These are phyloP conservation scores for Calocybe gangraenosa DNA, from an alignment of 768 basidiomycete genomes.

Conservation along the genomic window DNA sequence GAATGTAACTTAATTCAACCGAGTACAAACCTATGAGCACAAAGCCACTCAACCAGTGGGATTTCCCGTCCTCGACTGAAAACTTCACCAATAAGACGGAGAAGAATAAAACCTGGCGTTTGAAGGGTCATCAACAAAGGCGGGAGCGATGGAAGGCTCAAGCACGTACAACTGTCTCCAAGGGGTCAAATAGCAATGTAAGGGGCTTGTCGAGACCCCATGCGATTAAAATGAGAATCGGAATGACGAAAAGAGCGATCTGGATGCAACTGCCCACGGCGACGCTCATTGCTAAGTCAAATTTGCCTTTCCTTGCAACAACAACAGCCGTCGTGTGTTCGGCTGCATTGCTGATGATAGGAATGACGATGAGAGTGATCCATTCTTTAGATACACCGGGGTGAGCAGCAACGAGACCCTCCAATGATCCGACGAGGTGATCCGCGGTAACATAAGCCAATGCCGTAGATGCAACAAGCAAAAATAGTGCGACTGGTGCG, in stretches of 20 bases:
- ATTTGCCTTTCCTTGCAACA: slow-evolving; percentile 37
- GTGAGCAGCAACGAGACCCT: slow-evolving; percentile 33
- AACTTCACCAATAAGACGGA: slow-evolving; percentile 40
- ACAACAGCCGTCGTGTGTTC: slow-evolving; percentile 39
- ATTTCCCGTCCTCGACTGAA: slow-evolving; percentile 42
- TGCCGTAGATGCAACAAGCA: slow-evolving; percentile 29
- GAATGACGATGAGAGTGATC: slow-evolving; percentile 42
- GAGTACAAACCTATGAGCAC: slow-evolving; percentile 30
- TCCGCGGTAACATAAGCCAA: slow-evolving; percentile 40
- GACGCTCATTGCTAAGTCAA: slow-evolving; percentile 39
- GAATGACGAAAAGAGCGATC: slow-evolving; percentile 39
- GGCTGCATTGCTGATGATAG: slow-evolving; percentile 37
- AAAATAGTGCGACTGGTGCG: slow-evolving; percentile 26
- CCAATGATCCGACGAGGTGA: slow-evolving; percentile 35
- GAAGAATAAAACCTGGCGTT: slow-evolving; percentile 30
- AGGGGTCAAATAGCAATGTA: slow-evolving; percentile 34
- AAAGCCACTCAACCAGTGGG: slow-evolving; percentile 43
- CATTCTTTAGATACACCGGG: slow-evolving; percentile 38
- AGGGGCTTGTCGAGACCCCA: slow-evolving; percentile 39
- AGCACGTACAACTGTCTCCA: slow-evolving; percentile 32
- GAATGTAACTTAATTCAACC: background rate
- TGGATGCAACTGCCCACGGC: slow-evolving; percentile 41
- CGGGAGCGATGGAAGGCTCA: background rate
- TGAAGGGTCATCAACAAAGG: background rate
- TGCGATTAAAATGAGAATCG: slow-evolving; percentile 31